Percentiles rank a stretch among this genome's conserved stretches.
Conservation (phyloP, 192 early-diverging fungal genomes). For the Rhizophlyctis rosea region DNA sequence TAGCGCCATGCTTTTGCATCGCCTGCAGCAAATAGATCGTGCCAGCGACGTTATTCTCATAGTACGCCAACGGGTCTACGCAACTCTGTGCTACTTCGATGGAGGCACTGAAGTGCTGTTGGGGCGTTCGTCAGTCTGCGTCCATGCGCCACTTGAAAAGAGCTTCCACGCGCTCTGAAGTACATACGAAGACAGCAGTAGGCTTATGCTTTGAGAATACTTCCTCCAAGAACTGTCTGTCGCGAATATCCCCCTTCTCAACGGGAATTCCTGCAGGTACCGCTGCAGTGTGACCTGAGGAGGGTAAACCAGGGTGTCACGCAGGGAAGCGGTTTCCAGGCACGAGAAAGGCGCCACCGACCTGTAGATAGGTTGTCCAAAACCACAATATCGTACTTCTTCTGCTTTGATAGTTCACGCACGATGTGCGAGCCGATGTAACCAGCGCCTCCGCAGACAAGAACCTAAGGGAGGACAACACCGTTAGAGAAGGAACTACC, state of each 20-base stretch:
- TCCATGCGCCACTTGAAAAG: background rate
- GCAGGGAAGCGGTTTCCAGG: slow-evolving; percentile 57
- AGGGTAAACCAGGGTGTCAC: slow-evolving; percentile 5
- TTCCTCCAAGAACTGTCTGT: slow-evolving; percentile 57
- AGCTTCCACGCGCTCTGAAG: background rate
- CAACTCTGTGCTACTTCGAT: slow-evolving; percentile 86
- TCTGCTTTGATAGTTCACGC: slow-evolving; percentile 66
- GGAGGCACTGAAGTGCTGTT: slow-evolving; percentile 81
- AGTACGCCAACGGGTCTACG: slow-evolving; percentile 80
- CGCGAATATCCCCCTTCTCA: slow-evolving; percentile 75
- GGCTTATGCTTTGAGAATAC: slow-evolving; percentile 71
- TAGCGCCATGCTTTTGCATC: slow-evolving; percentile 78
- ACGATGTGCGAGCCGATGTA: slow-evolving; percentile 96
- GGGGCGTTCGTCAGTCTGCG: background rate
- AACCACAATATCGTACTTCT: slow-evolving; percentile 76
- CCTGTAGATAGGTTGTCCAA: slow-evolving; percentile 84
- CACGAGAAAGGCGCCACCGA: slow-evolving; percentile 40
- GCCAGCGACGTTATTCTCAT: slow-evolving; percentile 90
- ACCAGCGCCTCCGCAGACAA: slow-evolving; percentile 60
- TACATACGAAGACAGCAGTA: slow-evolving; percentile 44
- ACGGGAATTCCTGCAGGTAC: slow-evolving; percentile 55
- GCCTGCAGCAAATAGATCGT: slow-evolving; percentile 78
- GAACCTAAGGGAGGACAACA: slow-evolving; percentile 28
- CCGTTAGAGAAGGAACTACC: background rate
- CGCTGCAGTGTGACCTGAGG: slow-evolving; percentile 42